Evolutionary conservation across 2,329 filamentous ascomycete species (phyloP).

Genomic region (Scolecobasidium constrictum): DNA sequence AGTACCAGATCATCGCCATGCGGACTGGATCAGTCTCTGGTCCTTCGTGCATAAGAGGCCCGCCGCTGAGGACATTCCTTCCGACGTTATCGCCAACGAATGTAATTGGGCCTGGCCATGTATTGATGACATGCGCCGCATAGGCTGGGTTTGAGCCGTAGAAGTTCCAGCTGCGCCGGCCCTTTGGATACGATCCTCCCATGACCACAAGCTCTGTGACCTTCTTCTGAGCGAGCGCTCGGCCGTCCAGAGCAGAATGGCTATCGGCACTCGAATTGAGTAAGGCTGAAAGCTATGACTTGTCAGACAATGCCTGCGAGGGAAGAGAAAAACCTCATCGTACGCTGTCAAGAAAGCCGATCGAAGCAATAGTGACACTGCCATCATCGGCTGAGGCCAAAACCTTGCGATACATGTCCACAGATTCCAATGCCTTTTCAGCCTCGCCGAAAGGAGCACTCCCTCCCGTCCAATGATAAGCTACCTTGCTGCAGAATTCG

Average conservation of each 20-base stretch:
- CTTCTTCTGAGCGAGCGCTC: constrained; percentile 32
- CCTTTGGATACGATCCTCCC: constrained; percentile 40
- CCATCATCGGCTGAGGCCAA: constrained; percentile 28
- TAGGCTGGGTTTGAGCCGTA: constrained; percentile 26
- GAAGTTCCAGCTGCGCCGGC: constrained; percentile 41
- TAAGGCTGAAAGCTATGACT: constrained; percentile 29
- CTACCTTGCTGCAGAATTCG: constrained; percentile 37
- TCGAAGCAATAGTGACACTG: constrained; percentile 35
- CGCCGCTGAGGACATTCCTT: constrained; percentile 29
- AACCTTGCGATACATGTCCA: constrained; percentile 34
- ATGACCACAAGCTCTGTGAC: constrained; percentile 41
- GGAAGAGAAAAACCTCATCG: constrained; percentile 3
- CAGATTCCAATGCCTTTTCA: constrained; percentile 30
- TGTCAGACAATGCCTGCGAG: background rate
- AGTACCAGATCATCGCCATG: constrained; percentile 17
- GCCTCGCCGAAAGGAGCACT: constrained; percentile 24
- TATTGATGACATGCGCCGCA: constrained; percentile 35
- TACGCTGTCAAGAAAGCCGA: constrained; percentile 36
- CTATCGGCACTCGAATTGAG: constrained; percentile 34
- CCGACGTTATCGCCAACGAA: constrained; percentile 37
- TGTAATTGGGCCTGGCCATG: constrained; percentile 29
- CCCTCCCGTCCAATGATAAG: constrained; percentile 30
- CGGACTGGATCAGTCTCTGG: constrained; percentile 15
- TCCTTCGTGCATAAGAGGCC: constrained; percentile 19
- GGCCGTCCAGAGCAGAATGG: constrained; percentile 28